These are phyloP conservation scores for Cyclotella distinguenda DNA, from an alignment of 108 stramenopile genomes.

Conservation along the genomic window DNA sequence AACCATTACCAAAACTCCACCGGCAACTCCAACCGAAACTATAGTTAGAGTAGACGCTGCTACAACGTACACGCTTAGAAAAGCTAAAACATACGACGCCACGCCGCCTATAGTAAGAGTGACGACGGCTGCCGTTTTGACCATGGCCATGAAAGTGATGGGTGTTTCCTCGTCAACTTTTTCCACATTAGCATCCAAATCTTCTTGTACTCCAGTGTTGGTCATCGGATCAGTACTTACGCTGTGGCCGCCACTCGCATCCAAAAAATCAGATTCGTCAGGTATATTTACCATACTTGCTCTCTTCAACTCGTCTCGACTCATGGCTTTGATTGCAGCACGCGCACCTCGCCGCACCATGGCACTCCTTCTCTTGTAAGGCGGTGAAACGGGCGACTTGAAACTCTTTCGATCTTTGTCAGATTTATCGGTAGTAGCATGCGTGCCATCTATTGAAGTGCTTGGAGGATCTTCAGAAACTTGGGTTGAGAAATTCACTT, in stretches of 20 bases:
- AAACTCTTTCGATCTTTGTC: too few relatives aligned
- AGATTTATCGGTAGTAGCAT: too few relatives aligned
- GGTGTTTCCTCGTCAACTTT: background rate
- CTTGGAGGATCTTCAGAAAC: too few relatives aligned
- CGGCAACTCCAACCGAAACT: background rate
- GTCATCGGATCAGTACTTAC: background rate
- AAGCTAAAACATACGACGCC: background rate
- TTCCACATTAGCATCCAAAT: background rate
- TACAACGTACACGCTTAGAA: background rate
- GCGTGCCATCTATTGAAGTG: too few relatives aligned
- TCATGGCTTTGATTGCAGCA: background rate
- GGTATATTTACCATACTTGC: background rate
- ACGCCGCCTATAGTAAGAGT: background rate
- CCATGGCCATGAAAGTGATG: background rate
- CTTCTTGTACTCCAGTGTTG: background rate
- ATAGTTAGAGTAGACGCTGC: background rate
- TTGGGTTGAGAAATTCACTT: too few relatives aligned
- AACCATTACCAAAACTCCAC: conserved; percentile 4
- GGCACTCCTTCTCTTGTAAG: background rate
- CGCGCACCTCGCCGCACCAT: background rate
- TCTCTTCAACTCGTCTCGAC: background rate
- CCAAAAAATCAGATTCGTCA: too few relatives aligned
- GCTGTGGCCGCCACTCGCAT: background rate
- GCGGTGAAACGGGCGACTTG: too few relatives aligned
- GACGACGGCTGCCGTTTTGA: background rate